Base-by-base conservation (phyloP, 106 monocot species). In the Dendrobium catenatum region DNA sequence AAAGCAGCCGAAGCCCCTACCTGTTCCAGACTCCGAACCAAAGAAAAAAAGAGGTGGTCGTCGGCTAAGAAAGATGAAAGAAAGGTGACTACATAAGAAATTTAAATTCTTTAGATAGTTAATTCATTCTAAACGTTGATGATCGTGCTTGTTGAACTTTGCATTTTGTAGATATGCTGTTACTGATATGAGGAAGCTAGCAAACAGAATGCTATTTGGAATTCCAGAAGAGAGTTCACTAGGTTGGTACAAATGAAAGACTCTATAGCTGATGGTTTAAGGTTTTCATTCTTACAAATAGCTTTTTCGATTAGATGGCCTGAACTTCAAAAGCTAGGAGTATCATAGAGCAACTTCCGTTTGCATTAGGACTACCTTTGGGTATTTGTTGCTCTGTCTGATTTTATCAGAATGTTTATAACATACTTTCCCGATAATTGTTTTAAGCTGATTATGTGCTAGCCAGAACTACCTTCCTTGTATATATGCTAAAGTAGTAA, bases 31-130 rank as follows among this genome's bases (percentile, higher is more conserved):
- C 83, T 98, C 94, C 7, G 93, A 98, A 55, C 98, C 94, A 41
- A 95, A 98, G 77, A 98, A 95, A 86, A 98, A 98, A 84, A 90
- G 98, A 88, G 98, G 98, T 77, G 98, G 98, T 41, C 90, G 95
- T 29, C 84, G 93, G 9, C 83, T 91, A 76, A 81, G 95, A 64
- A 95, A 95, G 81, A 91, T 85, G 84, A 98, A 98, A 85, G 98
- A 98, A 84, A 98, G 97, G 96, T 90, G 73, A 8, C 4, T 73
- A 84, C 17, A 43, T 37, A 51, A 19, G 78, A 7, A 40, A 29
- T n/a, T 56, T 59, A 18, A 11, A 29, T 48, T 54, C 42, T 61
- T 72, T 64, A 72, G 1, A 56, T 51, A 42, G 59, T 33, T 72
- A 20, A 17, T 58, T 51, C 66, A 77, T 70, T 15, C 73, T 85